Conservation (phyloP, 1,284 basidiomycete genomes). For the Rhodotorula sp. region DNA sequence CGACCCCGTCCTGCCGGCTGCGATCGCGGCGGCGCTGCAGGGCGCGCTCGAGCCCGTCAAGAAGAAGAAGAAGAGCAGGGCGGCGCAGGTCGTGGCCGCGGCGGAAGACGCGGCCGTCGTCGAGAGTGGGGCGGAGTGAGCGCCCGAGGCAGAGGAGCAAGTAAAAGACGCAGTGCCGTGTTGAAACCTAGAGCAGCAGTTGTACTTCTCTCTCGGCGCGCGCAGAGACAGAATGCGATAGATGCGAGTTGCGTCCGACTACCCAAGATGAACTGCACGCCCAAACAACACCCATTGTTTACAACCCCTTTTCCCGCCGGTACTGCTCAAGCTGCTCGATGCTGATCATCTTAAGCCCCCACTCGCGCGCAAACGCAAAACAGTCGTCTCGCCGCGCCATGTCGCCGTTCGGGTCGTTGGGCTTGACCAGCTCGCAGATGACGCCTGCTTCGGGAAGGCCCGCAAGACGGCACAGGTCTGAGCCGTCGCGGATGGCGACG, state of each 20-base stretch:
- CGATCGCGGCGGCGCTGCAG: conserved; percentile 2
- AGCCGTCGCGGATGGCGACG: not conserved
- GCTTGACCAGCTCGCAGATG: conserved; percentile 94
- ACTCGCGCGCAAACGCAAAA: conserved; percentile 83
- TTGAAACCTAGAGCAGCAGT: not conserved
- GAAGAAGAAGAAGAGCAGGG: conserved; percentile 12
- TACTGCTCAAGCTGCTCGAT: conserved; percentile 67
- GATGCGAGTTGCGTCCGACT: not conserved
- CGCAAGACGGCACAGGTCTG: conserved; percentile 81
- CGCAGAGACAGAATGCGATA: not conserved
- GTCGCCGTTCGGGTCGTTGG: conserved; percentile 76
- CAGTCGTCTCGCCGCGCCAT: conserved; percentile 97
- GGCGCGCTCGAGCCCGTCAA: conserved; percentile 11
- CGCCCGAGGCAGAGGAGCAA: not conserved
- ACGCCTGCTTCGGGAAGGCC: conserved; percentile 77
- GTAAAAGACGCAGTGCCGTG: not conserved
- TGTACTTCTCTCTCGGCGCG: not conserved
- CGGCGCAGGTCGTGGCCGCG: not conserved
- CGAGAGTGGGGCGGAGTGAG: conserved; percentile 8
- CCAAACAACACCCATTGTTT: not conserved
- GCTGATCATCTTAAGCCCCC: conserved; percentile 90
- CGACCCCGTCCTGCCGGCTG: conserved; percentile 22
- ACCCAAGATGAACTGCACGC: not conserved
- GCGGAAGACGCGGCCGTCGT: not conserved
- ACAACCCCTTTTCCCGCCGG: conserved; percentile 30